Percentiles rank a stretch among this genome's conserved stretches.
These are phyloP conservation scores for Boletellus sp. DNA, from an alignment of 768 basidiomycete species.

Conservation along the genomic window DNA sequence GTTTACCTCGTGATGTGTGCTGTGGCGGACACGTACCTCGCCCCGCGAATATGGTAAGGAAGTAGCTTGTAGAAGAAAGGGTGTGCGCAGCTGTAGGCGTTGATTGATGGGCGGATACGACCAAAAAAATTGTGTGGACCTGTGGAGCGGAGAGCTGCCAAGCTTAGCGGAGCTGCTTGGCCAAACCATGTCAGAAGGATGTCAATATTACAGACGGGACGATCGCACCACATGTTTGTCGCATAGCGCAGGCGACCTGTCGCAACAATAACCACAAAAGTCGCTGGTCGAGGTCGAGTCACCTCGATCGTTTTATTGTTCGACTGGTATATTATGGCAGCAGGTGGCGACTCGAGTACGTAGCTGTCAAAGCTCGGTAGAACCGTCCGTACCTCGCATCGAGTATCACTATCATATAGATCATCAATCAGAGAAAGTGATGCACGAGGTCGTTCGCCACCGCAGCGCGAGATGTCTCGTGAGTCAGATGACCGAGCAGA, in stretches of 20 bases:
- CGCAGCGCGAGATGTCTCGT: slow-evolving; percentile 8
- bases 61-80: not conserved
- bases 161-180: not conserved
- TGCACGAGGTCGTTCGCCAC: slow-evolving; percentile 26
- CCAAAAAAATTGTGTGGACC: slow-evolving; percentile 1
- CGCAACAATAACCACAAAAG: slow-evolving; percentile 4
- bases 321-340: slow-evolving; percentile 8
- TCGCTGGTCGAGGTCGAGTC: not conserved
- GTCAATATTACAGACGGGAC: slow-evolving; percentile 10
- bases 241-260: slow-evolving; percentile 10
- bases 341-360: slow-evolving; percentile 14
- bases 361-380: slow-evolving; percentile 18
- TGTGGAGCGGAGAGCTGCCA: not conserved
- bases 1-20: slow-evolving; percentile 3
- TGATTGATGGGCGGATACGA: not conserved
- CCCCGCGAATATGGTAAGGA: not conserved
- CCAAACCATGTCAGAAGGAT: slow-evolving; percentile 11
- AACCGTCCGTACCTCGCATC: slow-evolving; percentile 12
- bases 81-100: not conserved
- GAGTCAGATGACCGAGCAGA: slow-evolving; percentile 15
- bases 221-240: slow-evolving; percentile 16
- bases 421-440: slow-evolving; percentile 19
- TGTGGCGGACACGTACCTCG: slow-evolving; percentile 1
- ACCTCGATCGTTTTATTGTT: slow-evolving; percentile 11
- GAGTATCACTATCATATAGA: slow-evolving; percentile 10